Base-by-base conservation (phyloP, 257 asterid genomes). In the Scutellaria barbata region DNA sequence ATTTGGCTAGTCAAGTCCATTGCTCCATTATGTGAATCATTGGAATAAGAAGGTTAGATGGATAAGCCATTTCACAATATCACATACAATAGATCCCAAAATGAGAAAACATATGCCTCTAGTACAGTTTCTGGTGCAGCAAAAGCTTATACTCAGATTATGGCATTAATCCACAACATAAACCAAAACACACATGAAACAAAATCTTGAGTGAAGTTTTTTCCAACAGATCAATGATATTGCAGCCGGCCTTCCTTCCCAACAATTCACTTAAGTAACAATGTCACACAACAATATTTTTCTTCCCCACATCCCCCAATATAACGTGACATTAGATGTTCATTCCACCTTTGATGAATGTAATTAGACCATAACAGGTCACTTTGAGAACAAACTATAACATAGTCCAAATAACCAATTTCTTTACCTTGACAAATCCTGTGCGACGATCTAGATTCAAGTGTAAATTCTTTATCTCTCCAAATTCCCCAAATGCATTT, bases 361-460 rank as follows among this genome's bases (percentile, higher is more conserved):
- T 30, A 30, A 30, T 30, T 30, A 30, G 5, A 30, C 4, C 4
- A 30, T 30, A 30, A 13, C 40, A 47, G 1, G 69, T 18, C 6
- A 57, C 8, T 48, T 43, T 20, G 47, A 55, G 18, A 41, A 25
- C 30, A 41, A 10, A 20, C 35, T 1, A 43, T 17, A 50, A 20
- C 18, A 20, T 46, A 14, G 25, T 18, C 50, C 61, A 71, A 63
- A 47, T n/a, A 52, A 17, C 14, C 39, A 76, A n/a, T 17, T 51
- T 39, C 17, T 25, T 14, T 70, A 92, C 99, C 96, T 92, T 95
- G 85, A 95, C 99, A 83, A 79, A 95, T 52, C 99, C 99, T n/a
- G 99, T 88, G 8, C 99, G 92, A 0, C 99, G 95, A 65, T 95
- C 96, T 73, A 95, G 97, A 81, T 95, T 95, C 89, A 95, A 81